phyloP scores from a whole-genome alignment of 768 basidiomycete species.

The Podaxis carcinomalis region DNA sequence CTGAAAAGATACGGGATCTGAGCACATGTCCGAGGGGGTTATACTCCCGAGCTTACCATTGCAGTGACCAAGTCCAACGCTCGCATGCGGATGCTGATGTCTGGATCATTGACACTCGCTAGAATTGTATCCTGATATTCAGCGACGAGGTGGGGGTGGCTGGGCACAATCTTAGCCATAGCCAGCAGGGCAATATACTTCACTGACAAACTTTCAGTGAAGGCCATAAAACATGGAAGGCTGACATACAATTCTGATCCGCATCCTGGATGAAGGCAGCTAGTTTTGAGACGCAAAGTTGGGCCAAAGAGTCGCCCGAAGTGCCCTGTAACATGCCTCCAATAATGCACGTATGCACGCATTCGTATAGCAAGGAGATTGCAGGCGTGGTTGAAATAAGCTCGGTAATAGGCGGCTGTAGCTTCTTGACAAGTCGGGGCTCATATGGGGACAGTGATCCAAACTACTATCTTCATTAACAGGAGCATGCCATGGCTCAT shows the following conservation, averaged over 20 bases:
- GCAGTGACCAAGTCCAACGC: conserved; percentile 91
- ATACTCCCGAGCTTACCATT: conserved; percentile 55
- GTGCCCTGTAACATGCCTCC: conserved; percentile 89
- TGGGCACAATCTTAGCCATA: conserved; percentile 92
- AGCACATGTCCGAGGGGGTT: not conserved
- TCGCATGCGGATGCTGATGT: conserved; percentile 94
- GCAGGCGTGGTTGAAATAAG: conserved; percentile 95
- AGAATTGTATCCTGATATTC: conserved; percentile 92
- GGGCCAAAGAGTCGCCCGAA: conserved; percentile 75
- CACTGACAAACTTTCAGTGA: conserved; percentile 45
- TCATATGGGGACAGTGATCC: conserved; percentile 89
- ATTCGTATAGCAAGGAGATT: conserved; percentile 95
- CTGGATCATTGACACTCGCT: conserved; percentile 84
- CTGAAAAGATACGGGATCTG: conserved; percentile 35
- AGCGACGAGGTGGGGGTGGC: conserved; percentile 84
- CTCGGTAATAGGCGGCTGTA: conserved; percentile 90
- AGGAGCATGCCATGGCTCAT: not conserved
- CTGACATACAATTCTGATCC: conserved; percentile 87
- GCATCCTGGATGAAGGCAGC: conserved; percentile 87
- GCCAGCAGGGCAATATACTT: conserved; percentile 96
- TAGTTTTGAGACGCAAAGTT: conserved; percentile 88
- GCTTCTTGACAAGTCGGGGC: conserved; percentile 89
- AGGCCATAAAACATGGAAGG: not conserved
- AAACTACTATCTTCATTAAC: conserved; percentile 51
- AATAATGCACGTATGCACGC: conserved; percentile 96